These are phyloP conservation scores for Closterium sp. DNA, from an alignment of 139 green algal species.

Conservation along the genomic window DNA sequence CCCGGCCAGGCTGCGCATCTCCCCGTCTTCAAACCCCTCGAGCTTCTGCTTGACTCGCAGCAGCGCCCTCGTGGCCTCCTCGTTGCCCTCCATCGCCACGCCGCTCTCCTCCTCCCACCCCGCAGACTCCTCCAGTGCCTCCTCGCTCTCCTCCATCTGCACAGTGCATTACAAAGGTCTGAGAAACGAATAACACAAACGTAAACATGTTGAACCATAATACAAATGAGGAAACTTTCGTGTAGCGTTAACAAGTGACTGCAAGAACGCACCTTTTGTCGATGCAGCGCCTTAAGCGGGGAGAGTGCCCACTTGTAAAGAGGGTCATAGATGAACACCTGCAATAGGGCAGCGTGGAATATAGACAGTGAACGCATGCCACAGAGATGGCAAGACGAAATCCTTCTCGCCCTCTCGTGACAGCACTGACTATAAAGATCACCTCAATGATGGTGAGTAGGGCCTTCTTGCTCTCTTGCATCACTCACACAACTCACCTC, in stretches of 20 bases:
- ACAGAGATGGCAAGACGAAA: too few species aligned
- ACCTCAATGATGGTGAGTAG: conserved; percentile 59
- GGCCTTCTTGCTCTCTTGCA: conserved; percentile 41
- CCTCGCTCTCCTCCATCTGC: background rate
- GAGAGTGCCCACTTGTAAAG: conserved; percentile 79
- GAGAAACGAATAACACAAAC: background rate
- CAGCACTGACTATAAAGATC: too few species aligned
- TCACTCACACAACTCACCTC: conserved; percentile 57
- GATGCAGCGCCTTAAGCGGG: conserved; percentile 44
- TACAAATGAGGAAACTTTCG: background rate
- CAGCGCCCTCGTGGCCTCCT: conserved; percentile 84
- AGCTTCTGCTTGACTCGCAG: conserved; percentile 92
- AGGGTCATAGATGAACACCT: conserved; percentile 87
- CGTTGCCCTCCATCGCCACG: conserved; percentile 39
- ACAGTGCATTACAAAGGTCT: background rate
- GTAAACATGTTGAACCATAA: background rate
- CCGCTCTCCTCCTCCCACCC: background rate
- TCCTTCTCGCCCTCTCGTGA: too few species aligned
- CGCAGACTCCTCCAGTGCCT: conserved; percentile 11
- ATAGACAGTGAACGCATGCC: too few species aligned
- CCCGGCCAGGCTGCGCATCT: conserved; percentile 66
- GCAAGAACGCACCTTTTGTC: conserved; percentile 24
- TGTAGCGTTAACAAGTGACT: background rate
- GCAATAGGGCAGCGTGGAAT: conserved; percentile 5
- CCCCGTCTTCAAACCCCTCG: conserved; percentile 71